Conservation (phyloP, 306 rosid genomes). For the Corylus heterophylla region DNA sequence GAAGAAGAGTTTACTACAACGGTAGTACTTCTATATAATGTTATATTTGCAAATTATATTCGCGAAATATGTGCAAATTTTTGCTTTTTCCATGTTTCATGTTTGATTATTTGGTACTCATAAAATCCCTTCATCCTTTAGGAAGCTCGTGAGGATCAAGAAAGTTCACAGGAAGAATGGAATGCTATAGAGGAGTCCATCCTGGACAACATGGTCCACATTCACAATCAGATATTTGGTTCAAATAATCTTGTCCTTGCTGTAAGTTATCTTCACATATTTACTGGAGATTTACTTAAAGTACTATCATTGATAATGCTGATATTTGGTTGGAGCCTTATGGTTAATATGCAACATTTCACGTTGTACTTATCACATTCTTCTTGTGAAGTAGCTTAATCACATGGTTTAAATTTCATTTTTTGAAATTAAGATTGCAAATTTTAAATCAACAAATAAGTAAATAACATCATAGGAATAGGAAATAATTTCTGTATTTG, state of each 20-base stretch:
- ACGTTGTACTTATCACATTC: neutral
- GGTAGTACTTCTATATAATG: constrained; percentile 26
- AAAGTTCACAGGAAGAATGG: constrained; percentile 66
- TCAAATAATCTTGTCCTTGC: constrained; percentile 53
- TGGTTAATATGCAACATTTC: neutral
- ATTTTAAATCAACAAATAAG: neutral
- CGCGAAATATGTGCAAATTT: neutral
- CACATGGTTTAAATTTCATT: neutral
- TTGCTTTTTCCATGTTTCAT: neutral
- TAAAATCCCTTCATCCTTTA: constrained; percentile 25
- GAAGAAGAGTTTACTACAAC: constrained; percentile 37
- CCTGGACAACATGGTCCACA: constrained; percentile 47
- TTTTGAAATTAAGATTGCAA: neutral
- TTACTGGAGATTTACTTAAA: neutral
- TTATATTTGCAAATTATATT: constrained; percentile 5
- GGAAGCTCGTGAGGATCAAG: constrained; percentile 49
- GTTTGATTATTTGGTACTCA: neutral
- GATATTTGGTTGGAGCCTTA: neutral
- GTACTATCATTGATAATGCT: neutral
- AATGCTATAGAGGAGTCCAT: constrained; percentile 61
- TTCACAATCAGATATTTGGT: constrained; percentile 77
- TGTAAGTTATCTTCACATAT: constrained; percentile 50
- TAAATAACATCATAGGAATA: neutral
- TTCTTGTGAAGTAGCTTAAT: neutral
- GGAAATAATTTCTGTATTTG: neutral